Evolutionary conservation across 805 yeast genomes (phyloP).

Genomic region (Wickerhamiella kurtzmanii): DNA sequence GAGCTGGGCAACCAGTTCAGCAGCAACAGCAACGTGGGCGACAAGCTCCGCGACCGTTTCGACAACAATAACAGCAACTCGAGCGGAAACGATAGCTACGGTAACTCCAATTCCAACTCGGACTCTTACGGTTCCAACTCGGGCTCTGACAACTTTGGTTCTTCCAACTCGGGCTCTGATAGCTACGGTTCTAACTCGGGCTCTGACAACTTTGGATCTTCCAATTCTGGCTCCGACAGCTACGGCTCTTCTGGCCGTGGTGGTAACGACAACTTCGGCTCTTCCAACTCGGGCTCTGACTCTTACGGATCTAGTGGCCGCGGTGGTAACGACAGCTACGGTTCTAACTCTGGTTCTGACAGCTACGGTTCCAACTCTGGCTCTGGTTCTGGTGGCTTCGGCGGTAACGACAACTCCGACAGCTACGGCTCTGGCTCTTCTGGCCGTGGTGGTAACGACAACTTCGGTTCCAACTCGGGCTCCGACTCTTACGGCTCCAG

Average conservation of each 20-base stretch:
- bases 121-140: constrained; percentile 11
- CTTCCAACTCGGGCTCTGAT: constrained; percentile 13
- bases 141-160: constrained; percentile 22
- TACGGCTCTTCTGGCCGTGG: constrained; percentile 25
- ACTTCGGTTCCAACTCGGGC: constrained; percentile 12
- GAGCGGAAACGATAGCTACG: constrained; percentile 24
- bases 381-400: constrained; percentile 17
- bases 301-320: neutral
- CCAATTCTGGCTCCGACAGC: constrained; percentile 25
- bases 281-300: constrained; percentile 14
- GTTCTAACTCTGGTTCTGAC: constrained; percentile 18
- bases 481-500: constrained; percentile 22
- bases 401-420: constrained; percentile 16
- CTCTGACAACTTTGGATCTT: too few relatives aligned
- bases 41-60: constrained; percentile 17
- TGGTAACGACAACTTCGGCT: constrained; percentile 29
- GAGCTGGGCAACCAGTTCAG: constrained; percentile 6
- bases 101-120: constrained; percentile 14
- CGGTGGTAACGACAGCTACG: neutral
- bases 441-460: constrained; percentile 2
- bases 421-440: constrained; percentile 20
- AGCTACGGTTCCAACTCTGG: constrained; percentile 17
- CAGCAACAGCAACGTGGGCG: constrained; percentile 10
- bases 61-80: constrained; percentile 17
- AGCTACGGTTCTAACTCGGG: constrained; percentile 5